Evolutionary conservation across 768 basidiomycete species (phyloP).

Genomic region (Lactifluus piperatus): DNA sequence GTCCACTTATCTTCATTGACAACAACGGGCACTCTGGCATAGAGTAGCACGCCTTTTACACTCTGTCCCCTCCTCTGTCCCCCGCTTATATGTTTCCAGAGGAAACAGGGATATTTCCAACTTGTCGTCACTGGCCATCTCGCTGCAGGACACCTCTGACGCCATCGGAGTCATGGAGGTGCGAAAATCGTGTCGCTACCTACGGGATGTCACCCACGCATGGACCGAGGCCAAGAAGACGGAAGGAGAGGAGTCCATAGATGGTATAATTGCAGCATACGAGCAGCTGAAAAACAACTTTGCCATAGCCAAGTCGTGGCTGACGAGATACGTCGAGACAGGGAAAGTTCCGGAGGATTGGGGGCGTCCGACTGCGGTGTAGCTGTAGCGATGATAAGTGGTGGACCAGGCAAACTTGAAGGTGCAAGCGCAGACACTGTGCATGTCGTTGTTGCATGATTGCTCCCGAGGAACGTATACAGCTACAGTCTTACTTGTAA

Average conservation of each 20-base stretch:
- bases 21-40: not conserved
- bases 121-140: not conserved
- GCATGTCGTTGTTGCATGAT: not conserved
- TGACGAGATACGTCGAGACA: slow-evolving; percentile 7
- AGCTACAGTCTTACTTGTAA: not conserved
- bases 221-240: not conserved
- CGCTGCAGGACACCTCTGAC: slow-evolving; percentile 10
- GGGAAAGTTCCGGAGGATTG: slow-evolving; percentile 1
- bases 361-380: not conserved
- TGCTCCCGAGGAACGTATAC: not conserved
- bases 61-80: not conserved
- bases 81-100: not conserved
- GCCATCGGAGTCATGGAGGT: slow-evolving; percentile 6
- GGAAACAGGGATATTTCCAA: not conserved
- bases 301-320: not conserved
- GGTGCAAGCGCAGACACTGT: no score
- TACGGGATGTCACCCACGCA: not conserved
- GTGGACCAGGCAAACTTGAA: not conserved
- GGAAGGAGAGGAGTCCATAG: not conserved
- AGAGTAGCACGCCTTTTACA: not conserved
- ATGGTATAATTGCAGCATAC: not conserved
- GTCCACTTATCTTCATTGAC: not conserved
- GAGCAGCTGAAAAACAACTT: not conserved
- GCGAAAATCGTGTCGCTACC: slow-evolving; percentile 1
- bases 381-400: not conserved